These are phyloP conservation scores for Botrytis cinerea DNA, from an alignment of 2,329 filamentous ascomycete species.

Conservation along the genomic window DNA sequence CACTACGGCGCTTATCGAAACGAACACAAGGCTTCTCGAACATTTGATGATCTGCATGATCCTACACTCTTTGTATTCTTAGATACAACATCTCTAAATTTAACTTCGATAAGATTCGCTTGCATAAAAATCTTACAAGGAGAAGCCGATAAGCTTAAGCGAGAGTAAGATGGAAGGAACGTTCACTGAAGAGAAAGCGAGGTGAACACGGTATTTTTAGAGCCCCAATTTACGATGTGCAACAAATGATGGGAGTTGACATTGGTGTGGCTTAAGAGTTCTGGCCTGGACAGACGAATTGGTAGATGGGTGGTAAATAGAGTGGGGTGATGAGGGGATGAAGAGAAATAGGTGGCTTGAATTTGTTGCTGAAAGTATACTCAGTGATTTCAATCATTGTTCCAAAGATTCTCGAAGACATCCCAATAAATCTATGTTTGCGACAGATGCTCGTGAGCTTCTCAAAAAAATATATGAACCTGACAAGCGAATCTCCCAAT, in stretches of 20 bases:
- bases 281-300: background rate
- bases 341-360: background rate
- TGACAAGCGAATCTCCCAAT: background rate
- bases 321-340: background rate
- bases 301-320: background rate
- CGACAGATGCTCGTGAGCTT: background rate
- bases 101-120: background rate
- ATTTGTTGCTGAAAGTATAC: background rate
- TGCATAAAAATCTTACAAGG: background rate
- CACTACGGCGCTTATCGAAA: slow-evolving; percentile 5
- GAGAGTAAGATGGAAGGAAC: background rate
- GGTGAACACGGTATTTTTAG: background rate
- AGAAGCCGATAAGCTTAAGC: background rate
- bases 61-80: background rate
- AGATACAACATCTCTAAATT: background rate
- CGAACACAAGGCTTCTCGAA: background rate
- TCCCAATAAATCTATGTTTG: background rate
- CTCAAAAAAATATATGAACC: background rate
- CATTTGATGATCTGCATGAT: slow-evolving; percentile 2
- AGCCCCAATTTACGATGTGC: slow-evolving; percentile 11
- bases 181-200: background rate
- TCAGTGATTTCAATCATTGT: background rate
- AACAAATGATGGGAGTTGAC: background rate
- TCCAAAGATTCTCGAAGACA: background rate
- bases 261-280: background rate